Conservation (phyloP, 73 alveolate genomes). For the Paramecium bursaria region DNA sequence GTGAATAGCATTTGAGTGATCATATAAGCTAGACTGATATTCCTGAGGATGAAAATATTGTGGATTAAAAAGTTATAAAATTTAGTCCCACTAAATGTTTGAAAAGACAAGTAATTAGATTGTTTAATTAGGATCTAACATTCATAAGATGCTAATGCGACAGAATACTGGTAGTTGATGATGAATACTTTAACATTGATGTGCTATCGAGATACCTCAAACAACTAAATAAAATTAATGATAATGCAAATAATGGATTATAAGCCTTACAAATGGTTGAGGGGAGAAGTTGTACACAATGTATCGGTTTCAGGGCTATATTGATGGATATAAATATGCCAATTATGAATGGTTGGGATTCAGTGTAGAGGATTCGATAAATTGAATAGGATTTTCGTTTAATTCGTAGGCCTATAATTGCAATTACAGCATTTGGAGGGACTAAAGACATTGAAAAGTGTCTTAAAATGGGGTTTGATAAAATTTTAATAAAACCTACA, state of each 20-base stretch:
- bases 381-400: background rate
- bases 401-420: background rate
- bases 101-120: too few species aligned
- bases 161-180: too few species aligned
- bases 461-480: constrained; percentile 6
- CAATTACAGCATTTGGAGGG: constrained; percentile 4
- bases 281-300: background rate
- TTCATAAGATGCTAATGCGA: too few species aligned
- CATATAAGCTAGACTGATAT: too few species aligned
- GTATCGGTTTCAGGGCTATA: constrained; percentile 23
- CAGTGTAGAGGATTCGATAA: background rate
- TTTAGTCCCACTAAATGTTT: too few species aligned
- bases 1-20: too few species aligned
- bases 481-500: background rate
- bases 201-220: background rate
- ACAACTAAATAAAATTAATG: background rate
- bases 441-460: constrained; percentile 3
- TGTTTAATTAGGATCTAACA: too few species aligned
- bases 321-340: constrained; percentile 59
- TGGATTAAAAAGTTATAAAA: too few species aligned
- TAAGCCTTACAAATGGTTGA: constrained; percentile 10
- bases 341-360: constrained; percentile 59
- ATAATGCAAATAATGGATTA: background rate
- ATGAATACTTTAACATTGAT: constrained; percentile 21
- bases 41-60: too few species aligned